These are phyloP conservation scores for Neurospora intermedia DNA, from an alignment of 495 filamentous ascomycete species.

Conservation along the genomic window DNA sequence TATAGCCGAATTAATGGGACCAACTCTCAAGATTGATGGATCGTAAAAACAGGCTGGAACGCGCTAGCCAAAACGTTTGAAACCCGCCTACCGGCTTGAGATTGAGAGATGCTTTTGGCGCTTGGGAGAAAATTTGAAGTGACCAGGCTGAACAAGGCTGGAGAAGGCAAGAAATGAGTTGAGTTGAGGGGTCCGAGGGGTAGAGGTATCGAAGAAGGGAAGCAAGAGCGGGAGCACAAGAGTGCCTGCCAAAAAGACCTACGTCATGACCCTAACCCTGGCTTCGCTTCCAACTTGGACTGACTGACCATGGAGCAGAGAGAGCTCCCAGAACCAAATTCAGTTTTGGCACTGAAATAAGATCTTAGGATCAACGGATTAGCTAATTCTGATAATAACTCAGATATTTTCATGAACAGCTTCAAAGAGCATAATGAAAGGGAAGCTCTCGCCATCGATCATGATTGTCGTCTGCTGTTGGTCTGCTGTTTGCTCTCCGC, in stretches of 20 bases:
- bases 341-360: background rate
- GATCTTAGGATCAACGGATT: background rate
- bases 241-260: background rate
- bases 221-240: background rate
- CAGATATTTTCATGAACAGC: background rate
- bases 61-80: background rate
- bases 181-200: background rate
- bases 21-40: background rate
- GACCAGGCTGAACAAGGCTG: background rate
- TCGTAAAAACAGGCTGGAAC: background rate
- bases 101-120: conserved; percentile 7
- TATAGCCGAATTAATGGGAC: background rate
- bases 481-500: background rate
- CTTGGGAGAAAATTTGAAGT: background rate
- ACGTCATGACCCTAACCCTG: conserved; percentile 16
- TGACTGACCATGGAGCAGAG: background rate
- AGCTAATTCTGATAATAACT: background rate
- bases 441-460: background rate
- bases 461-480: background rate
- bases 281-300: background rate
- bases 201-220: background rate
- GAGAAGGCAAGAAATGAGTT: background rate
- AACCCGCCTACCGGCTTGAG: background rate
- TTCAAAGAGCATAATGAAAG: background rate
- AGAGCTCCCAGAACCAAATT: background rate